Evolutionary conservation across 805 yeast species (phyloP), one percentile per base, ranked within the genome.

Genomic region (Kodamaea laetipori): DNA sequence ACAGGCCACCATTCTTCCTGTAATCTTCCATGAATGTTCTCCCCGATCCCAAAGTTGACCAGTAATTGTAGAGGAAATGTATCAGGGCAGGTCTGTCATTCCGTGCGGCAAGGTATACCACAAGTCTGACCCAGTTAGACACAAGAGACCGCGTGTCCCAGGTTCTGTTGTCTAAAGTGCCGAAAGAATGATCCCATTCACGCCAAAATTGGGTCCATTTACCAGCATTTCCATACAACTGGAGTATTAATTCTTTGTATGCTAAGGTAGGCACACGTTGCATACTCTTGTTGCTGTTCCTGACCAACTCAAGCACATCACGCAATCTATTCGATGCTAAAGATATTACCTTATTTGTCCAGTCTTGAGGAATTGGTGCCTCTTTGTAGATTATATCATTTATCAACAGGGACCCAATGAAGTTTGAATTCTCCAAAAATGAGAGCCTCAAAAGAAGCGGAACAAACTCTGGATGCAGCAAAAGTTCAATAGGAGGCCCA

Each of bases 171-270:
- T 19, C 31, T 11, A 33, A 32, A 5, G 44, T 23, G 16, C 36
- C 41, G 41, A 47, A 40, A 16, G 56, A 49, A 1, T 42, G 39
- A 12, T 69, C 59, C 75, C 75, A 71, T 37, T 63, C 56, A 7
- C 45, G 43, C 76, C 76, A 71, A 53, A 71, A 71, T 35, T 52
- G 42, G 3, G 43, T 44, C 74, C 74, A 71, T 24, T 64, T 55
- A 8, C 63, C 62, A 9, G 69, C 60, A 40, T 67, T 69, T 3
- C 75, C 76, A 43, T 64, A 67, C 1, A 66, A 58, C 38, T 59
- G 60, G 31, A 71, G 57, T 5, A 61, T 49, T n/a, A 66, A 53
- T 43, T 71, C 75, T 26, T 56, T 52, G 32, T 66, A 56, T 9
- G 64, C 55, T 4, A 48, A 41, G 4, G 58, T 45, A 16, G 53